These are phyloP conservation scores for Podila horticola DNA, from an alignment of 192 early-diverging fungal species.

Conservation along the genomic window DNA sequence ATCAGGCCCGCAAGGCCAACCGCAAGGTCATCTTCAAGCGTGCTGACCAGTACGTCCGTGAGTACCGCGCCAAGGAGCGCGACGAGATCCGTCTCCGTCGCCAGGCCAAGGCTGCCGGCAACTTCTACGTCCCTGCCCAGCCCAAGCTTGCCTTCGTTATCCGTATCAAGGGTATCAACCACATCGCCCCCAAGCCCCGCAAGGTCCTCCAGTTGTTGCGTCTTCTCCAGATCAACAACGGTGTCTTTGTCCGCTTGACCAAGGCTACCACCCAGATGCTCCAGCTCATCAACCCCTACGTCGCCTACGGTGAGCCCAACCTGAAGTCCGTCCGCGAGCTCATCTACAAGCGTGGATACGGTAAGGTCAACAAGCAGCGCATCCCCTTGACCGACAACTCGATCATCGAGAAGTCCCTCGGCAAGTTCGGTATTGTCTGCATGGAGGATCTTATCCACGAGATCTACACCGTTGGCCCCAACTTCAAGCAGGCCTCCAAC, in stretches of 20 bases:
- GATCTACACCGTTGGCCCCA: constrained; percentile 97
- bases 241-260: constrained; percentile 94
- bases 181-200: constrained; percentile 98
- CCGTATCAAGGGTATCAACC: constrained; percentile 99
- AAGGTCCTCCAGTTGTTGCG: constrained; percentile 99
- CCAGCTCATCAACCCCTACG: constrained; percentile 95
- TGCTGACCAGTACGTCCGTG: constrained; percentile 98
- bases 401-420: constrained; percentile 92
- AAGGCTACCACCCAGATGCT: constrained; percentile 98
- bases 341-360: constrained; percentile 99
- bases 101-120: constrained; percentile 89
- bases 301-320: constrained; percentile 96
- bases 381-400: constrained; percentile 96
- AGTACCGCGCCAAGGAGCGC: constrained; percentile 92
- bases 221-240: constrained; percentile 99
- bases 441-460: constrained; percentile 99
- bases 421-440: constrained; percentile 96
- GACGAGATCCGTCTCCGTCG: constrained; percentile 93
- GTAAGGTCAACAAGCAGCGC: constrained; percentile 98
- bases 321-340: constrained; percentile 98
- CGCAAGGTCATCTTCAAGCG: constrained; percentile 99
- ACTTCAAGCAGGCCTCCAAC: constrained; percentile 98
- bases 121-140: constrained; percentile 96
- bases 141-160: constrained; percentile 98
- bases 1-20: constrained; percentile 66